Base-by-base conservation (phyloP, 2,329 filamentous ascomycete species). In the Alternaria sp. region DNA sequence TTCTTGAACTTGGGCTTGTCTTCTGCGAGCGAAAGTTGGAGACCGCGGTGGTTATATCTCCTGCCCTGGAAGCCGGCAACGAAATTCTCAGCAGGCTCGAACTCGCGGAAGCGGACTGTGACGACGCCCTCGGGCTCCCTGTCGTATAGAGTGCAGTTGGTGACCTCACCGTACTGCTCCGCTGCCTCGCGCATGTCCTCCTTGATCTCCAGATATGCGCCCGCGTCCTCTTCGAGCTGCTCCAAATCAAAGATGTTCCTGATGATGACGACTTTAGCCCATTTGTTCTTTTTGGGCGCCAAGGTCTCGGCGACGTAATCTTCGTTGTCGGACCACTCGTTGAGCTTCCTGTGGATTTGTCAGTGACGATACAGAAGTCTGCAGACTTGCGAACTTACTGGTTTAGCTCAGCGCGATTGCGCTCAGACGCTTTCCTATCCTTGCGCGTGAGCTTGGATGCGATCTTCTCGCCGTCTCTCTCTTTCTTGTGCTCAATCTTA, bases 131-230 rank as follows among this genome's bases (percentile, higher is more conserved):
- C 91, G 4, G 87, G 81, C 78, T 99, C 96, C 65, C 89, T 84
- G 76, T 99, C 95, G 76, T 91, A 99, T 16, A 99, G 82, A 3
- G 95, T 89, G 41, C 98, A 92, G 73, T 96, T 97, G 32, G 93
- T 96, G 36, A 98, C 92, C 24, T 89, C 85, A 3, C 95, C 95
- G 14, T 95, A 83, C 80, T 96, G 96, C 59, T 87, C 85, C 77
- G 93, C 96, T 79, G 97, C 94, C 51, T 97, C 92, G 46, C 92
- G 87, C 57, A 98, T 92, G 75, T 99, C 95, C 76, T 97, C 91
- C 75, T 96, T 96, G 81, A 98, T 96, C 64, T 98, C 94, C 38
- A 96, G 83, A 61, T 96, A 86, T 1, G 91, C 91, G 0, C 89
- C 88, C 2, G 91, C 88, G 71, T 98, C 94, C 74, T 96, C 91